Percentiles rank a stretch among this genome's conserved stretches.
These are phyloP conservation scores for Pseudogymnoascus pannorum DNA, from an alignment of 2,329 filamentous ascomycete genomes.

Conservation along the genomic window DNA sequence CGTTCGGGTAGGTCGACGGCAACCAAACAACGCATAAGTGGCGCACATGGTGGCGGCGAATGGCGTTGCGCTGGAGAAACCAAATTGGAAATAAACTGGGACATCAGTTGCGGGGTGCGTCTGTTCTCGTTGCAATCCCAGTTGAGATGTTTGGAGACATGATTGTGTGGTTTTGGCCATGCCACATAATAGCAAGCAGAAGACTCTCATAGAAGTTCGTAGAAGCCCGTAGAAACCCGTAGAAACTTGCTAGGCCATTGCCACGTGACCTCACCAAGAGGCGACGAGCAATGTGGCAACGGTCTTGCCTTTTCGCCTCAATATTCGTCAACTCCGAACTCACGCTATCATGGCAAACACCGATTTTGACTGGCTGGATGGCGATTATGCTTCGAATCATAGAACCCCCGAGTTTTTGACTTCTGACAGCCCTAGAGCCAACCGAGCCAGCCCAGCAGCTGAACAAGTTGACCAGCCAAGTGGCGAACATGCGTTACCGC, in stretches of 20 bases:
- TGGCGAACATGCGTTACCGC: constrained; percentile 15
- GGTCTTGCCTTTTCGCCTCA: not conserved
- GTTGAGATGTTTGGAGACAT: not conserved
- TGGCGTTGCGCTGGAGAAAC: too few relatives aligned
- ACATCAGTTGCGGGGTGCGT: too few relatives aligned
- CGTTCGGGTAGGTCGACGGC: too few relatives aligned
- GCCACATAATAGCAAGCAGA: too few relatives aligned
- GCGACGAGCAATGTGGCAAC: not conserved
- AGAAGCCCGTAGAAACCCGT: not conserved
- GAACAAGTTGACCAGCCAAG: constrained; percentile 14
- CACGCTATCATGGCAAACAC: constrained; percentile 11
- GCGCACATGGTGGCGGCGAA: too few relatives aligned
- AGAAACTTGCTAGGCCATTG: not conserved
- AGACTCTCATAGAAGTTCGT: not conserved
- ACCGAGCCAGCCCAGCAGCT: too few relatives aligned
- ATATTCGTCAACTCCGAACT: constrained; percentile 8
- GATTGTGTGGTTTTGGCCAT: too few relatives aligned
- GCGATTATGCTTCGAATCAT: constrained; percentile 8
- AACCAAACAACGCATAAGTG: too few relatives aligned
- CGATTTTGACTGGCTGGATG: constrained; percentile 6
- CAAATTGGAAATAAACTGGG: too few relatives aligned
- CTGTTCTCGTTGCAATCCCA: not conserved
- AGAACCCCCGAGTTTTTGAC: not conserved
- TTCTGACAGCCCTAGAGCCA: constrained; percentile 10
- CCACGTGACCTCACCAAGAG: not conserved